Conservation (phyloP, 306 rosid species). For the Ammopiptanthus mongolicus region DNA sequence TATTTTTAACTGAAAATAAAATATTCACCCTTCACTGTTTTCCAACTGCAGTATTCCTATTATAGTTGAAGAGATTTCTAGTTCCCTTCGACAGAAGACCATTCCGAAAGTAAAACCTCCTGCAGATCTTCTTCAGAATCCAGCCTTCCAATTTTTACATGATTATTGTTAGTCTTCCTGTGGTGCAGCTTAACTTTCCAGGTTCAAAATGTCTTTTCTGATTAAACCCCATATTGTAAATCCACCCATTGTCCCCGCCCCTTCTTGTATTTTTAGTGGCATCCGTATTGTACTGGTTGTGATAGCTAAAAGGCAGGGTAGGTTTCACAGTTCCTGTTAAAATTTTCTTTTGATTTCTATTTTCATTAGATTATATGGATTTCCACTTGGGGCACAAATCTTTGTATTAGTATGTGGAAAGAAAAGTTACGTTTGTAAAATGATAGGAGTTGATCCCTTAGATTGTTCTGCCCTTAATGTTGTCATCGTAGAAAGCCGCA, state of each 20-base stretch:
- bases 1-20: background rate
- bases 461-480: constrained; percentile 25
- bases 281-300: constrained; percentile 34
- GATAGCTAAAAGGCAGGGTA: constrained; percentile 40
- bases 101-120: constrained; percentile 59
- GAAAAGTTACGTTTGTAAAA: constrained; percentile 28
- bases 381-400: constrained; percentile 30
- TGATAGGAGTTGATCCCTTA: constrained; percentile 33
- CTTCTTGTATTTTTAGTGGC: constrained; percentile 18
- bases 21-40: constrained; percentile 14
- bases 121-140: constrained; percentile 51
- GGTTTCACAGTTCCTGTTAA: constrained; percentile 31
- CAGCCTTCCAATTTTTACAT: constrained; percentile 78
- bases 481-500: constrained; percentile 26
- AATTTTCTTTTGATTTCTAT: constrained; percentile 19
- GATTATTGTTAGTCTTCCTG: constrained; percentile 35
- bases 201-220: constrained; percentile 21
- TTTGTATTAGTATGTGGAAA: constrained; percentile 32
- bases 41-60: constrained; percentile 68
- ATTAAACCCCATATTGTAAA: constrained; percentile 43
- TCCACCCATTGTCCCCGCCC: constrained; percentile 20
- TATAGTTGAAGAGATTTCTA: constrained; percentile 61
- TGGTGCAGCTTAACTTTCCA: constrained; percentile 18
- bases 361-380: constrained; percentile 26
- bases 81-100: constrained; percentile 43